A percentile compares a stretch with the other conserved stretches of the same genome.
Evolutionary conservation across 202 grass and related monocot genomes (phyloP).

Genomic region (Panicum hallii): DNA sequence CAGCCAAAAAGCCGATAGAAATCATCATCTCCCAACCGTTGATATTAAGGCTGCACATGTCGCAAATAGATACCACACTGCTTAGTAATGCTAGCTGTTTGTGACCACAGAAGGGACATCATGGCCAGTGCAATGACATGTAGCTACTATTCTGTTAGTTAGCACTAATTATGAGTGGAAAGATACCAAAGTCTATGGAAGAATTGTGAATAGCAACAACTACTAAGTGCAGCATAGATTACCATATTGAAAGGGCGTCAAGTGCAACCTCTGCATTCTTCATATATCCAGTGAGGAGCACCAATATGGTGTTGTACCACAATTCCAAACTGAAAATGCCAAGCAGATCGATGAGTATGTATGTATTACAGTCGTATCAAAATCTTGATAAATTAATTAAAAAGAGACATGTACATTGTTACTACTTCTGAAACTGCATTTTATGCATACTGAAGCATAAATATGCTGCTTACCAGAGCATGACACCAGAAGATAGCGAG

Average conservation of each 20-base stretch:
- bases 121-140: neutral
- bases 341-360: neutral
- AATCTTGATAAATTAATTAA: neutral
- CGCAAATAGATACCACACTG: neutral
- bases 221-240: neutral
- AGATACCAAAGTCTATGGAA: neutral
- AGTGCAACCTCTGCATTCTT: slow-evolving; percentile 85
- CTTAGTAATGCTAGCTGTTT: neutral
- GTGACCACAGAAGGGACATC: neutral
- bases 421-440: neutral
- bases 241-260: slow-evolving; percentile 96
- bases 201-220: neutral
- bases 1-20: slow-evolving; percentile 67
- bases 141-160: neutral
- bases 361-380: neutral
- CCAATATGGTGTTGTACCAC: slow-evolving; percentile 87
- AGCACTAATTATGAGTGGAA: neutral
- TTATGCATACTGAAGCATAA: neutral
- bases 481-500: slow-evolving; percentile 80
- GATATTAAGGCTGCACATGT: slow-evolving; percentile 75
- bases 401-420: neutral
- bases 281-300: slow-evolving; percentile 87
- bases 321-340: slow-evolving; percentile 68
- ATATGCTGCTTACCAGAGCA: slow-evolving; percentile 67
- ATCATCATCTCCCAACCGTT: slow-evolving; percentile 99